Base-by-base conservation (phyloP, 345 rosid genomes). In the Arabidopsis thaliana region DNA sequence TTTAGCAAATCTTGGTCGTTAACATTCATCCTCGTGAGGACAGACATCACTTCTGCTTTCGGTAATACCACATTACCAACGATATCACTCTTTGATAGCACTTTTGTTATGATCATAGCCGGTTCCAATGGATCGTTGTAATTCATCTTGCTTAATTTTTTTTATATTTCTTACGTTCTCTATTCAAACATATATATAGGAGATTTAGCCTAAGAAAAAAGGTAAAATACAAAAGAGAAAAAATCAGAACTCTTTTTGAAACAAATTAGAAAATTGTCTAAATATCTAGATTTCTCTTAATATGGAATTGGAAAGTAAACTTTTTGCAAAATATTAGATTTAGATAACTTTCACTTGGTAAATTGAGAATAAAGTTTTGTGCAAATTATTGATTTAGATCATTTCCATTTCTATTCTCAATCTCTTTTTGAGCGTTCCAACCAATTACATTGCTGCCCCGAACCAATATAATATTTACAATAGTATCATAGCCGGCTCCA, bases 71-170 rank as follows among this genome's bases (percentile, higher is more conserved):
- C 0, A 69, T 56, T 56, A 45, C 23, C 14, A 41, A 0, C 8
- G 42, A 69, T 0, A 69, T 69, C 73, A 69, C 1, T 55, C 14
- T 32, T 56, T 12, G 55, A 0, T 42, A 56, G 20, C 14, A 5
- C 0, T 55, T 69, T 55, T 10, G 33, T 6, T 55, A 69, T 69
- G 32, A 69, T 41, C 63, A 41, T 11, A 55, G 40, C 16, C 8
- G 64, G 44, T 5, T 56, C 11, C 12, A 55, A 1, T 34, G 49
- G 3, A 14, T 41, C 41, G 6, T 4, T 2, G 4, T 32, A 57
- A 33, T 8, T 33, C 41, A 33, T 32, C 38, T n/a, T 33, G 6
- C 23, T 56, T 3, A 30, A 4, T 12, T 52, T 11, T 3, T 58
- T 58, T 3, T 23, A 1, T 60, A 11, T 22, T 22, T 30, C 0